These are phyloP conservation scores for Rhizopogon vinicolor DNA, from an alignment of 768 basidiomycete species.

Conservation along the genomic window DNA sequence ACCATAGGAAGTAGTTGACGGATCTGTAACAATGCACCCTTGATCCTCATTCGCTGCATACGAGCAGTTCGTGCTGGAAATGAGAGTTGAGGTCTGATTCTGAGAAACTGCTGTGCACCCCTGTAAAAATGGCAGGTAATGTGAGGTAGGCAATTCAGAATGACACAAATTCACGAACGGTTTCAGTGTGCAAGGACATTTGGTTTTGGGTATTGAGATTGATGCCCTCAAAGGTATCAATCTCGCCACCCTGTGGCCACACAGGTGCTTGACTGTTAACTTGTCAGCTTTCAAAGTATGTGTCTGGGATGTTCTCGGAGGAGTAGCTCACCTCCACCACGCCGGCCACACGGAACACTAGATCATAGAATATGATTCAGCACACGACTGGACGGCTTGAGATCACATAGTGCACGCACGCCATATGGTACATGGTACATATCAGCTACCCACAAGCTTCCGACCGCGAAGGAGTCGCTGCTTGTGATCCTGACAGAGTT, in stretches of 20 bases:
- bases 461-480: constrained; percentile 50
- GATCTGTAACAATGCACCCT: constrained; percentile 62
- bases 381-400: not conserved
- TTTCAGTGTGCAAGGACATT: constrained; percentile 69
- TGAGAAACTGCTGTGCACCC: constrained; percentile 52
- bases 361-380: not conserved
- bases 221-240: constrained; percentile 82
- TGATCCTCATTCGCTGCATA: constrained; percentile 50
- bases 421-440: constrained; percentile 63
- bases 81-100: constrained; percentile 44
- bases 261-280: constrained; percentile 39
- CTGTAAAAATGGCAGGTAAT: constrained; percentile 12
- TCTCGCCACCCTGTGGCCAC: constrained; percentile 68
- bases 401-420: constrained; percentile 30
- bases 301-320: not conserved
- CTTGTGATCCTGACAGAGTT: constrained; percentile 64
- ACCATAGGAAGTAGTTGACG: constrained; percentile 55
- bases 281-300: not conserved
- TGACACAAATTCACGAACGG: constrained; percentile 26
- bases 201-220: constrained; percentile 63
- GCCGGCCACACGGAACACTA: constrained; percentile 75
- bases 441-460: constrained; percentile 62
- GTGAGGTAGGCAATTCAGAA: not conserved
- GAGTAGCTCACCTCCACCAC: constrained; percentile 37
- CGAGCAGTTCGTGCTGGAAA: constrained; percentile 58